A percentile compares a stretch with the other conserved stretches of the same genome.
These are phyloP conservation scores for Globisporangium viniferum DNA, from an alignment of 352 stramenopile species.

Conservation along the genomic window DNA sequence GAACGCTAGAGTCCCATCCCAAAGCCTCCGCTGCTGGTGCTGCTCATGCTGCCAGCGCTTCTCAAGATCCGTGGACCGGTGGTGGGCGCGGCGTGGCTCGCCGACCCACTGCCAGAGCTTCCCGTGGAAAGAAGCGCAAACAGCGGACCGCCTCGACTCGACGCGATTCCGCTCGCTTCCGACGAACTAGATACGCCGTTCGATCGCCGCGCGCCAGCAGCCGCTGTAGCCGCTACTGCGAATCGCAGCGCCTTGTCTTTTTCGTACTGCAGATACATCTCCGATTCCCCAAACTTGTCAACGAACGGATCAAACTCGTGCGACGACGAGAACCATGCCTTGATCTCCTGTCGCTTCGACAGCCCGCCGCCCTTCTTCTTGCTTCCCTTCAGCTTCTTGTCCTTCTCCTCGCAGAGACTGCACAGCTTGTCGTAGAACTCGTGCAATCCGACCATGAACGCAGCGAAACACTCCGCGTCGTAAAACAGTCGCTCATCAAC, in stretches of 20 bases:
- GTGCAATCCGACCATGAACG: conserved; percentile 50
- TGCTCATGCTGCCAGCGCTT: conserved; percentile 68
- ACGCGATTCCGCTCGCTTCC: conserved; percentile 7
- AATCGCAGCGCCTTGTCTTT: conserved; percentile 21
- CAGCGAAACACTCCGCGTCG: conserved; percentile 49
- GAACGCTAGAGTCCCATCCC: conserved; percentile 2
- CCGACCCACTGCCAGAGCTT: conserved; percentile 31
- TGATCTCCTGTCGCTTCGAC: conserved; percentile 80
- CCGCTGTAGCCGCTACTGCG: conserved; percentile 7
- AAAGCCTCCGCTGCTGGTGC: conserved; percentile 32
- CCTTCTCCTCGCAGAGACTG: conserved; percentile 52
- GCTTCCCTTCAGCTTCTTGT: conserved; percentile 48
- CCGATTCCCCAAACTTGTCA: conserved; percentile 60
- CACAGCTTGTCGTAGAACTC: conserved; percentile 71
- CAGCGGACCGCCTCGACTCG: conserved; percentile 11
- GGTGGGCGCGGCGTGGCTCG: conserved; percentile 11
- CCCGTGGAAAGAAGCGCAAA: conserved; percentile 36
- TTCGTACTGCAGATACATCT: conserved; percentile 46
- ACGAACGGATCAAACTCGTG: conserved; percentile 82
- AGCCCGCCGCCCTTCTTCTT: conserved; percentile 47
- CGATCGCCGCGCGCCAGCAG: conserved; percentile 1
- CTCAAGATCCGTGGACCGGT: conserved; percentile 38
- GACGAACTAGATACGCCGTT: conserved; percentile 1
- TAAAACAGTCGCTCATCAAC: conserved; percentile 61
- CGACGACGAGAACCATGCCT: conserved; percentile 81